A percentile compares a stretch with the other conserved stretches of the same genome.
Evolutionary conservation across 1,284 basidiomycete species (phyloP).

Genomic region (Amylostereum chailletii): DNA sequence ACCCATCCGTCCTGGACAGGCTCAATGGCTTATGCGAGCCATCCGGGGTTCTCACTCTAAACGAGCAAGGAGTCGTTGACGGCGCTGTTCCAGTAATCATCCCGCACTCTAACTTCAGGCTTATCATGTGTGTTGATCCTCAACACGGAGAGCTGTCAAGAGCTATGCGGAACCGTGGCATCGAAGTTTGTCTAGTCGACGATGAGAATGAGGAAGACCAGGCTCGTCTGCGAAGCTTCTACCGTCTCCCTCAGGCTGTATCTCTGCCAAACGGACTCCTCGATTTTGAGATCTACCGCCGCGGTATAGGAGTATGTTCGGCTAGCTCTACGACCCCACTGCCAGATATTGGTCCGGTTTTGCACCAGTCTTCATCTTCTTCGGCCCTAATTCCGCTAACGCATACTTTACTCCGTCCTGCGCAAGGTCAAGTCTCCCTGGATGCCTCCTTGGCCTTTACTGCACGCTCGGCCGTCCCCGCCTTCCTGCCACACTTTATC

Average conservation of each 20-base stretch:
- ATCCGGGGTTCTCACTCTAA: conserved; percentile 75
- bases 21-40: conserved; percentile 95
- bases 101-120: conserved; percentile 85
- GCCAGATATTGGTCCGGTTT: too few relatives aligned
- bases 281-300: not conserved
- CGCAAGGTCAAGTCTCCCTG: too few relatives aligned
- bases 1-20: conserved; percentile 91
- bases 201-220: conserved; percentile 35
- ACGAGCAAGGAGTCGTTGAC: conserved; percentile 82
- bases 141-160: conserved; percentile 90
- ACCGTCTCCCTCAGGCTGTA: conserved; percentile 33
- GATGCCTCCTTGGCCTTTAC: too few relatives aligned
- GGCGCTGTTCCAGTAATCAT: conserved; percentile 68
- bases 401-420: too few relatives aligned
- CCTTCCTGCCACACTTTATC: too few relatives aligned
- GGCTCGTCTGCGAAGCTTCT: conserved; percentile 35
- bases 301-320: not conserved
- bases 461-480: too few relatives aligned
- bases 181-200: conserved; percentile 66
- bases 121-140: conserved; percentile 94
- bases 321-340: too few relatives aligned
- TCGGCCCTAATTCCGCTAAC: too few relatives aligned
- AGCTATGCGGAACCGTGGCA: conserved; percentile 96
- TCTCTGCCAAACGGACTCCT: conserved; percentile 5
- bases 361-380: too few relatives aligned